Evolutionary conservation across 169 alveolate species (phyloP).

Genomic region (Eimeria nieschulzi): DNA sequence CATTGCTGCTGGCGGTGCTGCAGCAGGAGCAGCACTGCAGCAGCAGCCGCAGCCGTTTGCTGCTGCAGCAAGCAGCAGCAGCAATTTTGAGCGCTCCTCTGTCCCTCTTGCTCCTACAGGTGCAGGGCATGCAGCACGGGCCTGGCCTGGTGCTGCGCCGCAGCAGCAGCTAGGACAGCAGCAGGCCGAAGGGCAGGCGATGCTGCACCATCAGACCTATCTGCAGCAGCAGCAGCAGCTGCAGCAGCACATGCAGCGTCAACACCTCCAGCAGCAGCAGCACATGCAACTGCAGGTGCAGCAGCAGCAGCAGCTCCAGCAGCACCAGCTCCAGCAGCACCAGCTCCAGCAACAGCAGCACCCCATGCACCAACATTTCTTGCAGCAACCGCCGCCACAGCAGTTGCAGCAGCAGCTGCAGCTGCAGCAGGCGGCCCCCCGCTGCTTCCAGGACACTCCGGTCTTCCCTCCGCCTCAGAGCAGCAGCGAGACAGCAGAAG

Average conservation of each 20-base stretch:
- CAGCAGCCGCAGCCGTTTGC: conserved; percentile 5
- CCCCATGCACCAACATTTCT: not conserved
- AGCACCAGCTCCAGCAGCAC: not conserved
- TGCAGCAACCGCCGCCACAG: conserved; percentile 17
- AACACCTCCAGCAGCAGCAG: not conserved
- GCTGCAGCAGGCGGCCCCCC: conserved; percentile 5
- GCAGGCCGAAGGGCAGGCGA: not conserved
- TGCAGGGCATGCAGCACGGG: not conserved
- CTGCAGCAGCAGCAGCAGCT: conserved; percentile 48
- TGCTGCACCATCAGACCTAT: conserved; percentile 15
- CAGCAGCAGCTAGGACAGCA: not conserved
- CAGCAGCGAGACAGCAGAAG: not conserved
- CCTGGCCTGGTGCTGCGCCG: conserved; percentile 4
- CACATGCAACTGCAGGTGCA: not conserved
- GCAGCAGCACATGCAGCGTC: conserved; percentile 36
- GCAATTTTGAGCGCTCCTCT: not conserved
- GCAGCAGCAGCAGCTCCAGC: conserved; percentile 28
- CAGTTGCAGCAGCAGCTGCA: conserved; percentile 31
- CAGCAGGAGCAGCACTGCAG: conserved; percentile 30
- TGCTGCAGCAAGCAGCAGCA: not conserved
- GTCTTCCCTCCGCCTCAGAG: not conserved
- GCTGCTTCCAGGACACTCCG: not conserved
- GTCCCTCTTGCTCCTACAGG: not conserved
- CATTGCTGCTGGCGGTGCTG: conserved; percentile 2
- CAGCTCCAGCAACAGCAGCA: conserved; percentile 9